Evolutionary conservation across 2,329 filamentous ascomycete genomes (phyloP).

Genomic region (Sporothrix brasiliensis): DNA sequence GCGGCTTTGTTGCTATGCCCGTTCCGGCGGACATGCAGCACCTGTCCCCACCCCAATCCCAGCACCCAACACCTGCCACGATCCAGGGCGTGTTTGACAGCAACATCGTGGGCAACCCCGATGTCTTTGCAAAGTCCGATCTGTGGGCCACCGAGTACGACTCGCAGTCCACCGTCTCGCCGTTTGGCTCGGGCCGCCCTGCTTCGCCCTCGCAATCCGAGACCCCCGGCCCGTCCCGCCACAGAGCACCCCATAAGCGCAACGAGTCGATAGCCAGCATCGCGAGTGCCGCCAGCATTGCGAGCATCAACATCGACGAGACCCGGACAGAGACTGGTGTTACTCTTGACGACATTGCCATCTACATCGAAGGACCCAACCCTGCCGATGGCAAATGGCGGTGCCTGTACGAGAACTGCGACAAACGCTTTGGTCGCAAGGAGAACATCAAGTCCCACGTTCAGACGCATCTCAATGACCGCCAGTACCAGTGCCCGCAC

Average conservation of each 20-base stretch:
- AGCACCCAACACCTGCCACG: constrained; percentile 57
- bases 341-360: constrained; percentile 78
- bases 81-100: constrained; percentile 47
- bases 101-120: constrained; percentile 39
- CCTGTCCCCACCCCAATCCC: constrained; percentile 54
- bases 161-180: constrained; percentile 34
- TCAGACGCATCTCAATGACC: constrained; percentile 94
- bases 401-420: constrained; percentile 73
- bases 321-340: constrained; percentile 79
- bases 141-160: constrained; percentile 43
- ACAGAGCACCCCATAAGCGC: constrained; percentile 52
- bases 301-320: constrained; percentile 66
- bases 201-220: constrained; percentile 30
- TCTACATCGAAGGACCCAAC: constrained; percentile 73
- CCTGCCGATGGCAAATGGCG: constrained; percentile 76
- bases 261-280: constrained; percentile 64
- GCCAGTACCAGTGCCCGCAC: constrained; percentile 90
- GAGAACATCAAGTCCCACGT: constrained; percentile 99
- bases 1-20: constrained; percentile 43
- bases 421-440: constrained; percentile 91
- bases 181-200: constrained; percentile 29
- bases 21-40: constrained; percentile 44
- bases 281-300: constrained; percentile 58
- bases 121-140: constrained; percentile 51
- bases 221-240: constrained; percentile 40